Evolutionary conservation across 768 basidiomycete species (phyloP).

Genomic region (Pleurotus giganteus): DNA sequence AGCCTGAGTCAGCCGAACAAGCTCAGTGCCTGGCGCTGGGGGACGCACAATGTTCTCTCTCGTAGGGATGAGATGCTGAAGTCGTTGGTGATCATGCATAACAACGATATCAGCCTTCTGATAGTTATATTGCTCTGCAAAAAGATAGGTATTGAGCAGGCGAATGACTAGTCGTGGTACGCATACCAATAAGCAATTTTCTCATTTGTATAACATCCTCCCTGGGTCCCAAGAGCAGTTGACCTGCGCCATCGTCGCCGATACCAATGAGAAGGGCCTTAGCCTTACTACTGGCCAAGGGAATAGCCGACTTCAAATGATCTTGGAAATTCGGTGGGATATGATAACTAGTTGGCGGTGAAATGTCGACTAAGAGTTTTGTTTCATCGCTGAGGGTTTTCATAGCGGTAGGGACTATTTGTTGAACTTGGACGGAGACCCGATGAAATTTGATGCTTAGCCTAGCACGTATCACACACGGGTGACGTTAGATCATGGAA

Average conservation of each 20-base stretch:
- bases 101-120: not conserved
- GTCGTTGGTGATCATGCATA: not conserved
- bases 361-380: too few species aligned
- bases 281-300: too few species aligned
- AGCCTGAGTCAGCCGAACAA: not conserved
- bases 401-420: too few species aligned
- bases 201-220: not conserved
- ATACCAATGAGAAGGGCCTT: not conserved
- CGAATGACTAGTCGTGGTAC: not conserved
- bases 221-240: not conserved
- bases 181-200: not conserved
- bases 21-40: not conserved
- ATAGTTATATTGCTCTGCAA: not conserved
- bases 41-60: not conserved
- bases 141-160: not conserved
- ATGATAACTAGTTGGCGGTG: too few species aligned
- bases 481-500: too few species aligned
- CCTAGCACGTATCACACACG: too few species aligned
- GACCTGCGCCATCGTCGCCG: not conserved
- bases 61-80: not conserved
- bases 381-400: too few species aligned
- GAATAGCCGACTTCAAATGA: too few species aligned
- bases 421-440: too few species aligned
- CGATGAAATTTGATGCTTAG: too few species aligned
- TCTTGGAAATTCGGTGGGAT: too few species aligned